Percentiles rank a stretch among this genome's conserved stretches.
phyloP scores from a whole-genome alignment of 495 filamentous ascomycete genomes.

The Lentithecium fluviatile region DNA sequence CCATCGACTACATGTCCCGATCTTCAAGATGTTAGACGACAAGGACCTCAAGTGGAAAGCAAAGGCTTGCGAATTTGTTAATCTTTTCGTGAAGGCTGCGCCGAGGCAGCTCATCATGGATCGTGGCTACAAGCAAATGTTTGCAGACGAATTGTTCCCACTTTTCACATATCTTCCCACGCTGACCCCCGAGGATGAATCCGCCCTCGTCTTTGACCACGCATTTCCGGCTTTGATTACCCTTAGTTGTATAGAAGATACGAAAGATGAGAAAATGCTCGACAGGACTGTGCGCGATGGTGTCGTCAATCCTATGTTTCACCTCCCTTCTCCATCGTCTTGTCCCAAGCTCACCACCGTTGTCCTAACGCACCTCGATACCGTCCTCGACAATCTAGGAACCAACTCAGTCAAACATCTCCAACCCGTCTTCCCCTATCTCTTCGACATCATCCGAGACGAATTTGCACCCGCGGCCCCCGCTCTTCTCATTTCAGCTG shows the following conservation, averaged over 20 bases:
- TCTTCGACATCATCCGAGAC: conserved; percentile 63
- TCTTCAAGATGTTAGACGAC: conserved; percentile 72
- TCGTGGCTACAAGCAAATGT: conserved; percentile 74
- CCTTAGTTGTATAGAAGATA: conserved; percentile 50
- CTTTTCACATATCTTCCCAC: conserved; percentile 70
- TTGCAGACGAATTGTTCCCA: conserved; percentile 75
- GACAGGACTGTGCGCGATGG: conserved; percentile 38
- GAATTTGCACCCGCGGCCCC: conserved; percentile 65
- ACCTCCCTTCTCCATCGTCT: conserved; percentile 23
- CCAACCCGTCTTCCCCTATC: conserved; percentile 65
- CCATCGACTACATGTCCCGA: conserved; percentile 81
- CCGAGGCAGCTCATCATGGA: conserved; percentile 59
- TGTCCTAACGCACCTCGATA: conserved; percentile 57
- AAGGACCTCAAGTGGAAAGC: no score
- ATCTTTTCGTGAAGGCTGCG: conserved; percentile 51
- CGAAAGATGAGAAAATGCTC: conserved; percentile 34
- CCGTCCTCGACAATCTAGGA: conserved; percentile 59
- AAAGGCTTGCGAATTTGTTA: no score
- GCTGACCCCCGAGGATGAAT: conserved; percentile 71
- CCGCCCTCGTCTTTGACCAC: conserved; percentile 55
- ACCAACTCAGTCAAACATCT: conserved; percentile 74
- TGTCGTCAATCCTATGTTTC: conserved; percentile 47
- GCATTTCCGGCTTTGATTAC: conserved; percentile 67
- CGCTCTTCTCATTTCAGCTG: conserved; percentile 54
- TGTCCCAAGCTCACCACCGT: conserved; percentile 49